Base-by-base conservation (phyloP, 306 rosid genomes). In the Rosa lucieae region DNA sequence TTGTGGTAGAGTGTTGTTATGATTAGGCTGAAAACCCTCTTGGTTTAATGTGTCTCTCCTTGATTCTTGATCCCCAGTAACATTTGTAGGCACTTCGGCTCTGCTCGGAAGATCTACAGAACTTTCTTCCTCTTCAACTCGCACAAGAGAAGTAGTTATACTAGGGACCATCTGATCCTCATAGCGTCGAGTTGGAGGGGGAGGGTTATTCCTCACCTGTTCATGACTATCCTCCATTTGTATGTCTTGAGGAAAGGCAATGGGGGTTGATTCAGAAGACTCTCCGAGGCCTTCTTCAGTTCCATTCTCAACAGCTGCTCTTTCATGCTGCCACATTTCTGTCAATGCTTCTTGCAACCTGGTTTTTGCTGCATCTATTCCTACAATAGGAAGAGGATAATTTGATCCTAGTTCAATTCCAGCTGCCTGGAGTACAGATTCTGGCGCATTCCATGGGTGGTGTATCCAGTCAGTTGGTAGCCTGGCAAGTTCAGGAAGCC, bases 391-490 rank as follows among this genome's bases (percentile, higher is more conserved):
- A 73, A 91, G 98, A 79, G 98, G 98, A 51, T 93, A 93, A 86
- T 93, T 93, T 44, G 94, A 87, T 48, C 98, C 98, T 14, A 91
- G 88, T 80, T 93, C 98, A 63, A 93, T 85, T 80, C 98, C 98
- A 81, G 98, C 97, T 17, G 98, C 97, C 81, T 91, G 97, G 52
- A 93, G 98, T 69, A 93, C 88, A 21, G 88, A 62, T 70, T 88
- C 97, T 44, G 98, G 94, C 68, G 98, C 98, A 82, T 93, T 90
- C 98, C 98, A 93, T 44, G 98, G 98, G 74, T 93, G 94, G 81
- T 93, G 98, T 74, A 93, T 93, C 97, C 97, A 93, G 80, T 93
- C 98, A 14, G 98, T 93, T 52, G 98, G 98, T 63, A 93, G 75
- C 80, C 98, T 88, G 42, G 97, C 83, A 66, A 93, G 94, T 78